phyloP scores from a whole-genome alignment of 306 rosid genomes.

The Leucaena leucocephala region DNA sequence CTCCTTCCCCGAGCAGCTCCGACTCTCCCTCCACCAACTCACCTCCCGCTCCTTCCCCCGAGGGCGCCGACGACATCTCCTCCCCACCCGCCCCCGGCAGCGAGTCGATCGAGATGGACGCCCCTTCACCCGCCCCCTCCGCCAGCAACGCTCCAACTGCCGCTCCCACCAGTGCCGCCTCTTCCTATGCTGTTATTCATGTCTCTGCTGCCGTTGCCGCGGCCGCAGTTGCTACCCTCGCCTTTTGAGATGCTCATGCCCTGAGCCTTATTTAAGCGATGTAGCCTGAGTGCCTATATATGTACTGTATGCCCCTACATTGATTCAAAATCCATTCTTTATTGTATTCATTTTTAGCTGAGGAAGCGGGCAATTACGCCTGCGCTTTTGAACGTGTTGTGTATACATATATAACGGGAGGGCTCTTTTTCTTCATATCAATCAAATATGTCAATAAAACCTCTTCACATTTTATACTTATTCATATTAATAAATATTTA shows the following conservation, averaged over 20 bases:
- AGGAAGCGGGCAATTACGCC: background rate
- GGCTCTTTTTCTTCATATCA: background rate
- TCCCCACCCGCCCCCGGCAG: constrained; percentile 64
- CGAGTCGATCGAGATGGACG: constrained; percentile 29
- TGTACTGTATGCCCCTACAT: background rate
- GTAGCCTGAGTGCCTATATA: background rate
- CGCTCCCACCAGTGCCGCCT: background rate
- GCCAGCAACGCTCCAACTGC: background rate
- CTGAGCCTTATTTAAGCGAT: background rate
- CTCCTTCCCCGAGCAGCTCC: background rate
- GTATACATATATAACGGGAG: background rate
- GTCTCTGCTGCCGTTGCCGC: background rate
- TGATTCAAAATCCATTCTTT: background rate
- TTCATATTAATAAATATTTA: background rate
- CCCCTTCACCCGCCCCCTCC: background rate
- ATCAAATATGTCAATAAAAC: background rate
- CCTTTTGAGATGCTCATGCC: constrained; percentile 35
- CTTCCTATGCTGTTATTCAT: constrained; percentile 16
- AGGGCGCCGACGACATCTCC: constrained; percentile 26
- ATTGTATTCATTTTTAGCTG: background rate
- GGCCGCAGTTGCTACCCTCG: constrained; percentile 25
- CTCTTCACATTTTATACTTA: background rate
- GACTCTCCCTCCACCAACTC: constrained; percentile 8
- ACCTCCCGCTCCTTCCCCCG: constrained; percentile 41
- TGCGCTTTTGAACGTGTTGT: background rate